phyloP scores from a whole-genome alignment of 1,284 basidiomycete species.

The Mycosarcoma maydis region DNA sequence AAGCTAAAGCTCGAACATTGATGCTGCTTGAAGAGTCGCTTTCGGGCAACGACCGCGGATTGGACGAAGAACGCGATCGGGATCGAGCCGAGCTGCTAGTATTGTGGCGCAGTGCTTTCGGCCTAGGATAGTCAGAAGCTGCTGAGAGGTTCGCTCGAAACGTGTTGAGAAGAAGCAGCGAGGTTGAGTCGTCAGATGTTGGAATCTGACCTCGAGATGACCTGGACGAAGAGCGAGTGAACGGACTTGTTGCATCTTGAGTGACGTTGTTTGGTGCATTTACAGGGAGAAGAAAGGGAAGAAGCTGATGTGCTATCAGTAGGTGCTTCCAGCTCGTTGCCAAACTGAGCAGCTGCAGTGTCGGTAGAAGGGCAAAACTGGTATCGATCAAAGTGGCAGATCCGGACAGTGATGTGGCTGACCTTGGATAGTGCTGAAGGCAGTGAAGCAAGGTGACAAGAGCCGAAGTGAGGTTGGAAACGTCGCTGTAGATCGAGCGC shows the following conservation, averaged over 20 bases:
- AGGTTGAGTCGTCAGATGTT: conserved; percentile 12
- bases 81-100: conserved; percentile 6
- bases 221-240: background rate
- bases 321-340: conserved; percentile 37
- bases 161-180: conserved; percentile 47
- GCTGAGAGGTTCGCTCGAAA: conserved; percentile 25
- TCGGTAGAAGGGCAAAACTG: conserved; percentile 41
- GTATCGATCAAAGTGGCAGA: conserved; percentile 4
- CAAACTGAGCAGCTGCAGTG: conserved; percentile 36
- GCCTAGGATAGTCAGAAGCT: conserved; percentile 2
- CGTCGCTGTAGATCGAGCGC: conserved; percentile 10
- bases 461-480: conserved; percentile 12
- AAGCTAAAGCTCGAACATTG: conserved; percentile 6
- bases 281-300: conserved; percentile 11
- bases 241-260: background rate
- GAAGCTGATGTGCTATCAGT: conserved; percentile 31
- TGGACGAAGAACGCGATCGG: background rate
- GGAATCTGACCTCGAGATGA: background rate
- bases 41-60: background rate
- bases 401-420: background rate
- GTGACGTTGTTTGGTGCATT: background rate
- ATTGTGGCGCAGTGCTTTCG: background rate
- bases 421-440: conserved; percentile 25
- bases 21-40: background rate
- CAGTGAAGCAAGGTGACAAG: conserved; percentile 43